These are phyloP conservation scores for Candida vaughaniae DNA, from an alignment of 805 yeast species.

Conservation along the genomic window DNA sequence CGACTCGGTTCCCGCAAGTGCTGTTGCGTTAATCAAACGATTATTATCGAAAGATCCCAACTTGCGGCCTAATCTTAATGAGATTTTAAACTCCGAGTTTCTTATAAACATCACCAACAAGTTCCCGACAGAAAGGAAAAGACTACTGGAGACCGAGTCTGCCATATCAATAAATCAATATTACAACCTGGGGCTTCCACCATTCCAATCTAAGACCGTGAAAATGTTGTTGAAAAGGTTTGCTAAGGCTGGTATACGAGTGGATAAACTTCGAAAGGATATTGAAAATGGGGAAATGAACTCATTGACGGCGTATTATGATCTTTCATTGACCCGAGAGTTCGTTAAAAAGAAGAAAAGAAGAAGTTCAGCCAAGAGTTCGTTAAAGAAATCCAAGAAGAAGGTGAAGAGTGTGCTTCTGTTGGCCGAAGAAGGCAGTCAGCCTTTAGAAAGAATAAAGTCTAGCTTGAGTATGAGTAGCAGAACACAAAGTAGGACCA, in stretches of 20 bases:
- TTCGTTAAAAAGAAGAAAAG: conserved; percentile 32
- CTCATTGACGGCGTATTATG: conserved; percentile 73
- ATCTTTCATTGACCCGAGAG: conserved; percentile 58
- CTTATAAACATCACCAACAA: conserved; percentile 32
- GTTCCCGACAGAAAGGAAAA: conserved; percentile 12
- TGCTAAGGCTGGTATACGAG: conserved; percentile 61
- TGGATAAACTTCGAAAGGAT: conserved; percentile 55
- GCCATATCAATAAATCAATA: conserved; percentile 37
- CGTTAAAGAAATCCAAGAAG: conserved; percentile 29
- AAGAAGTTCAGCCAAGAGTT: conserved; percentile 31
- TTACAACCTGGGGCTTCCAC: conserved; percentile 29
- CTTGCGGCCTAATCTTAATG: conserved; percentile 51
- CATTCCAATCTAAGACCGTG: conserved; percentile 62
- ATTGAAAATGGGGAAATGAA: conserved; percentile 63
- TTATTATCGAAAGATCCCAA: conserved; percentile 68
- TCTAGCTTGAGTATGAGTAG: conserved; percentile 36
- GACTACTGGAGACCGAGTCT: conserved; percentile 4
- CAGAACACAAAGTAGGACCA: conserved; percentile 15
- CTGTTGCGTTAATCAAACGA: conserved; percentile 48
- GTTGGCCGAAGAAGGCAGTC: conserved; percentile 28
- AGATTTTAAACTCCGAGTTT: conserved; percentile 36
- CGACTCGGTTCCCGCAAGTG: conserved; percentile 47
- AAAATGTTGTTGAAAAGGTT: conserved; percentile 58
- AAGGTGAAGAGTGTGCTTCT: conserved; percentile 38
- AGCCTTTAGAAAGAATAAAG: conserved; percentile 39